Base-by-base conservation (phyloP, 73 alveolate species). In the Halteria grandinella region DNA sequence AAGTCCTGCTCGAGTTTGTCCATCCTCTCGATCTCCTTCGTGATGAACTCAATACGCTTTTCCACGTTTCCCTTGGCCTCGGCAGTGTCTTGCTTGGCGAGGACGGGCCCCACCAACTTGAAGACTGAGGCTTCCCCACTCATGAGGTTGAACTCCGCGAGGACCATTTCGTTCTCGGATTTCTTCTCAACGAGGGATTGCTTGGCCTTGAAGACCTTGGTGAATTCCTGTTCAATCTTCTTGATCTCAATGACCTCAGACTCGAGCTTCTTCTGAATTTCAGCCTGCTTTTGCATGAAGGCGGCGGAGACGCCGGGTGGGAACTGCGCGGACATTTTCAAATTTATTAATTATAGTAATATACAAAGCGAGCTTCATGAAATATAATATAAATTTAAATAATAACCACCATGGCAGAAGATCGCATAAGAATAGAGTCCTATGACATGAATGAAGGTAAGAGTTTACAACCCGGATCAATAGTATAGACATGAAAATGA, bases 51-150 rank as follows among this genome's bases (percentile, higher is more conserved):
- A 31, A 91, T 83, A 37, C 97, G 60, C 76, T 79, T 79, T 54
- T 88, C 93, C 15, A 91, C 97, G 55, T 89, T 90, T 10, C 57
- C 39, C 83, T 88, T 88, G 23, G 97, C 97, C 71, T 91, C 97
- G 34, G 53, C 63, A 24, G 69, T 43, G 0, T 83, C 91, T 64
- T 89, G 94, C 49, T 86, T 81, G 21, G 91, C 92, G 12, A 91
- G 74, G 32, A 91, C 75, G 8, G 97, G 97, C 21, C 97, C 97
- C n/a, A 91, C 91, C 31, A 83, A 77, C 53, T 91, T 91, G 88
- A 58, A 91, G 8, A 91, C 89, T 28, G 71, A 36, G 36, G 85
- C 96, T n/a, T 52, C 89, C 21, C 63, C 90, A 11, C 47, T 36
- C 54, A 89, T 51, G 21, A 70, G 37, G 41, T 33, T 51, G 70